Evolutionary conservation across 129 eudicot genomes (phyloP).

Genomic region (Sambucus nigra): DNA sequence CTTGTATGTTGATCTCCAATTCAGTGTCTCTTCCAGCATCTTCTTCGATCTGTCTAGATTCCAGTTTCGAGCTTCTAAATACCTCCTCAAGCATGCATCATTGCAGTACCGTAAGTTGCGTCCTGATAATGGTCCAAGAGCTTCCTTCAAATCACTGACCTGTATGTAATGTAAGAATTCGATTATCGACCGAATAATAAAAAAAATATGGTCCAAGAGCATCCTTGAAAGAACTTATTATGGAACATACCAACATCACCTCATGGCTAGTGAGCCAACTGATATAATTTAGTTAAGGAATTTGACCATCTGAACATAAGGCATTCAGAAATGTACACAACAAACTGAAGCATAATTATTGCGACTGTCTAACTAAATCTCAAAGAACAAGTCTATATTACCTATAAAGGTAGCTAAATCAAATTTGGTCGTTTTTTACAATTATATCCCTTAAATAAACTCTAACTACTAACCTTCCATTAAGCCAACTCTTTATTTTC

Average conservation of each 20-base stretch:
- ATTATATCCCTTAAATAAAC: no score
- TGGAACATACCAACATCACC: not conserved
- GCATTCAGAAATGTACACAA: not conserved
- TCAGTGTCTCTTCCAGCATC: conserved; percentile 73
- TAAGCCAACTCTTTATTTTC: no score
- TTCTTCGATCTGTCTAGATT: conserved; percentile 67
- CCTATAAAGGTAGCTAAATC: no score
- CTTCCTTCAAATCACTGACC: conserved; percentile 55
- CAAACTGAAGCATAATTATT: no score
- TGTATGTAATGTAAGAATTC: conserved; percentile 12
- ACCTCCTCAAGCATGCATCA: conserved; percentile 70
- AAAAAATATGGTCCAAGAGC: no score
- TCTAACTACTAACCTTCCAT: no score
- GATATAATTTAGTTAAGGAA: no score
- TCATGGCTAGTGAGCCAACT: not conserved
- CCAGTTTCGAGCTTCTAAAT: conserved; percentile 79
- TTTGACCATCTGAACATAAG: no score
- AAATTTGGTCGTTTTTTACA: no score
- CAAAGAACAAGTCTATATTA: no score
- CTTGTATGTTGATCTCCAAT: conserved; percentile 63
- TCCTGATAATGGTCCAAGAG: conserved; percentile 52
- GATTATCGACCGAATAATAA: not conserved
- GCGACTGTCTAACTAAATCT: no score
- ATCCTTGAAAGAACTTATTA: no score
- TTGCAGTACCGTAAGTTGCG: conserved; percentile 38